Evolutionary conservation across 495 filamentous ascomycete genomes (phyloP), one percentile per base, ranked within the genome.

Genomic region (Neurospora sp.): DNA sequence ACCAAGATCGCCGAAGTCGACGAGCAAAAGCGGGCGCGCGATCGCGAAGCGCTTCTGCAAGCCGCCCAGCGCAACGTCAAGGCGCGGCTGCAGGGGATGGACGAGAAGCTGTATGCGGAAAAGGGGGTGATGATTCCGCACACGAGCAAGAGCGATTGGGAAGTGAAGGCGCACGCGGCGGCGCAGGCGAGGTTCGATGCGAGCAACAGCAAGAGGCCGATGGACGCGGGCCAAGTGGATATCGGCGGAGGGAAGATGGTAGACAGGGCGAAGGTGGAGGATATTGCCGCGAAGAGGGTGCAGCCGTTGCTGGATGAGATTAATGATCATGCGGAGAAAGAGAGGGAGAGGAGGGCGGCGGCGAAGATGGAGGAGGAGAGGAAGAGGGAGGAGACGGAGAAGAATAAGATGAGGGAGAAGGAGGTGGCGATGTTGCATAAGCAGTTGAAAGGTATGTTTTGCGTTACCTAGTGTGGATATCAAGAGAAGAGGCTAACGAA

Each of bases 271-370:
- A 93, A 93, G 70, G 87, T 99, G 48, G 91, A 98, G 72, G 89
- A 88, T 12, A 90, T 98, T 74, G 96, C 96, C 0, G 88, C 88
- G 11, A 86, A 87, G 40, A 90, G 91, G 77, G 86, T 99, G n/a
- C 92, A 93, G 80, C 96, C 96, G 20, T 88, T 96, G 0, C 80
- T 99, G n/a, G 92, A 98, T 77, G 93, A 97, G 76, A 96, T 99
- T 44, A 89, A 90, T 69, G 90, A 91, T 23, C 90, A 88, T 40
- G 91, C 91, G 0, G 92, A 95, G 77, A 83, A 83, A 69, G 89
- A 92, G 76, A 85, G 85, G 70, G 84, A 89, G 73, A 85, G 90
- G 27, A 86, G 88, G 69, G 88, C 86, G 6, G 88, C 88, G 70
- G 66, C 82, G 23, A 83, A 81, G 74, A 12, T 77, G 42, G 86